Evolutionary conservation across 108 stramenopile genomes (phyloP).

Genomic region (Cyclotella distinguenda): DNA sequence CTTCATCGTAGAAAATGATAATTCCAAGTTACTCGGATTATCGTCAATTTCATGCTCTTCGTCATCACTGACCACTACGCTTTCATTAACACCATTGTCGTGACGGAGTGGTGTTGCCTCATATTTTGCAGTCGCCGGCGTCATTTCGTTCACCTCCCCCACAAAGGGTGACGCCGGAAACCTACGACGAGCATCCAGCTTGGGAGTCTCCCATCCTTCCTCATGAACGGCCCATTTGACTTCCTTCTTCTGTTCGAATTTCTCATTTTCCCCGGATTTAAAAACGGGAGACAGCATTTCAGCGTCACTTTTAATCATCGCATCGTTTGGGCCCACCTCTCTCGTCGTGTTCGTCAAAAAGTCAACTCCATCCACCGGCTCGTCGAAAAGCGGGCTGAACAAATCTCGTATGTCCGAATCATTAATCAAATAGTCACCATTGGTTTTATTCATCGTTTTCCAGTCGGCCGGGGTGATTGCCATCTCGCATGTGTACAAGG

Average conservation of each 20-base stretch:
- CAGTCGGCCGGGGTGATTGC: too few species aligned
- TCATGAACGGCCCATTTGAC: slow-evolving; percentile 12
- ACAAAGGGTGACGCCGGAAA: slow-evolving; percentile 4
- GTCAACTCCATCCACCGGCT: too few species aligned
- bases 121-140: not conserved
- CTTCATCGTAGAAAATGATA: not conserved
- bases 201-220: slow-evolving; percentile 4
- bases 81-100: slow-evolving; percentile 32
- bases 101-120: slow-evolving; percentile 8
- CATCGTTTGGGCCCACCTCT: too few species aligned
- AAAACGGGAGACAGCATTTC: not conserved
- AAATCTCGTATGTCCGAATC: too few species aligned
- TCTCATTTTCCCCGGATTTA: not conserved
- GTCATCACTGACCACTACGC: slow-evolving; percentile 44
- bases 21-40: not conserved
- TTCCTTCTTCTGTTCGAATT: not conserved
- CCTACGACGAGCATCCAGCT: not conserved
- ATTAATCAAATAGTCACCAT: too few species aligned
- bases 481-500: not conserved
- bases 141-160: not conserved
- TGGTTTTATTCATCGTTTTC: too few species aligned
- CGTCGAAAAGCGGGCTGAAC: too few species aligned
- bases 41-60: slow-evolving; percentile 6
- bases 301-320: not conserved
- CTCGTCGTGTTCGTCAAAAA: too few species aligned